phyloP scores from a whole-genome alignment of 2,329 filamentous ascomycete species.

The Botrytis porri region DNA sequence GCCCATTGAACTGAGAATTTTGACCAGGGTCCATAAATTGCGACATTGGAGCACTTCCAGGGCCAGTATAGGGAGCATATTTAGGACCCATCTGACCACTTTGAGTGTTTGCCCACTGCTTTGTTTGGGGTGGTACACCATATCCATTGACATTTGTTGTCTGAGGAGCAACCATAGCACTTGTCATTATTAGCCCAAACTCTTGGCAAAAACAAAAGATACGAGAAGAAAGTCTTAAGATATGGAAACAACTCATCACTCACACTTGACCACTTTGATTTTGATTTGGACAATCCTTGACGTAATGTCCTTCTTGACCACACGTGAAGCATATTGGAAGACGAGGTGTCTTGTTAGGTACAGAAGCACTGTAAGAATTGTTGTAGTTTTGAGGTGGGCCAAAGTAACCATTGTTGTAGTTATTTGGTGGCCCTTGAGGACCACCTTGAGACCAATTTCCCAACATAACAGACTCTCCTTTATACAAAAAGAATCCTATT shows the following conservation, averaged over 20 bases:
- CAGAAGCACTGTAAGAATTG: slow-evolving; percentile 17
- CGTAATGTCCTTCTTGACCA: slow-evolving; percentile 50
- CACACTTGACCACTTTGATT: slow-evolving; percentile 50
- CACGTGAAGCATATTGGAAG: slow-evolving; percentile 53
- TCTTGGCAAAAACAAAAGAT: neutral
- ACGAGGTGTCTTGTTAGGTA: slow-evolving; percentile 8
- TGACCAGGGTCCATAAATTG: slow-evolving; percentile 11
- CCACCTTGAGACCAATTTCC: slow-evolving; percentile 30
- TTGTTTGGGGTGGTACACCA: slow-evolving; percentile 9
- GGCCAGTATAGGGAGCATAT: slow-evolving; percentile 7
- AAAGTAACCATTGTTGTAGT: slow-evolving; percentile 21
- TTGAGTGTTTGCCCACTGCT: slow-evolving; percentile 22
- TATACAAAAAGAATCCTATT: slow-evolving; percentile 6
- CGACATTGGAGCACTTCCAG: neutral
- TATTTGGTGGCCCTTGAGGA: slow-evolving; percentile 22
- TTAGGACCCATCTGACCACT: slow-evolving; percentile 21
- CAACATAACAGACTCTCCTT: slow-evolving; percentile 27
- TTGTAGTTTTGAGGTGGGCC: slow-evolving; percentile 22
- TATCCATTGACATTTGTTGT: slow-evolving; percentile 2
- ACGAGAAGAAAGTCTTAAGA: slow-evolving; percentile 8
- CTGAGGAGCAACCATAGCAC: slow-evolving; percentile 18
- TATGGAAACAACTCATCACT: slow-evolving; percentile 37
- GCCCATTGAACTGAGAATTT: slow-evolving; percentile 9
- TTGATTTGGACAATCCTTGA: slow-evolving; percentile 52
- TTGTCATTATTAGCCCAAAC: slow-evolving; percentile 17